Evolutionary conservation across 208 protist genomes (phyloP), one percentile per base, ranked within the genome.

Genomic region (Acanthamoeba triangularis): DNA sequence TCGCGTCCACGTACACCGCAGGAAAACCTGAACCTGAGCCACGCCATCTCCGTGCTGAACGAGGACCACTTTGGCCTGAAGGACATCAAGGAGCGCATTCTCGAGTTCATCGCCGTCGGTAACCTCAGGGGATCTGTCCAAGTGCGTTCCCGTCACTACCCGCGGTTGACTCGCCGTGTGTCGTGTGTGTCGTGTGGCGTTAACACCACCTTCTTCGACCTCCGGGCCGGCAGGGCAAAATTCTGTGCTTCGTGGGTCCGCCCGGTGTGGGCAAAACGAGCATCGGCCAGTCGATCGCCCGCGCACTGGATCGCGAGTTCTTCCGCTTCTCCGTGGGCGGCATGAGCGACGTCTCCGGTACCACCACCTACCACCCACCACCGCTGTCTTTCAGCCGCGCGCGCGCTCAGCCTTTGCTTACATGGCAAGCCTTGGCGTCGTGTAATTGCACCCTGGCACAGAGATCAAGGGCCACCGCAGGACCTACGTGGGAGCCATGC

Each of bases 381-480:
- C 33, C 25, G 30, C 61, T 33, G 28, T 16, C 16, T 33, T 67
- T 67, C 25, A 67, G 28, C 25, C 3, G 25, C 61, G 28, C 61
- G 16, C 63, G 63, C 23, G 8, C 28, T 59, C 52, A 59, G 11
- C 52, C 52, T 7, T 16, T 18, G 52, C 52, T 18, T 59, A 7
- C 11, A 59, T 7, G 11, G 7, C 52, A 59, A 59, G 52, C 52
- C 52, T 59, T n/a, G n/a, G n/a, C n/a, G 20, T 63, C 20, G 20
- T 63, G 56, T 63, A 20, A 20, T 25, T 63, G 56, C 11, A 11
- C 56, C 20, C 56, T 20, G 14, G 56, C 56, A 11, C 96, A 3
- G 98, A 99, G 92, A 98, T 99, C 90, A 99, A 99, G 96, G 98
- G 98, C 33, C 98, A 99, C 96, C 76, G 95, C 44, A 37, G 96